Percentiles rank a stretch among this genome's conserved stretches.
Evolutionary conservation across 1,284 basidiomycete species (phyloP).

Genomic region (Athelia sp.): DNA sequence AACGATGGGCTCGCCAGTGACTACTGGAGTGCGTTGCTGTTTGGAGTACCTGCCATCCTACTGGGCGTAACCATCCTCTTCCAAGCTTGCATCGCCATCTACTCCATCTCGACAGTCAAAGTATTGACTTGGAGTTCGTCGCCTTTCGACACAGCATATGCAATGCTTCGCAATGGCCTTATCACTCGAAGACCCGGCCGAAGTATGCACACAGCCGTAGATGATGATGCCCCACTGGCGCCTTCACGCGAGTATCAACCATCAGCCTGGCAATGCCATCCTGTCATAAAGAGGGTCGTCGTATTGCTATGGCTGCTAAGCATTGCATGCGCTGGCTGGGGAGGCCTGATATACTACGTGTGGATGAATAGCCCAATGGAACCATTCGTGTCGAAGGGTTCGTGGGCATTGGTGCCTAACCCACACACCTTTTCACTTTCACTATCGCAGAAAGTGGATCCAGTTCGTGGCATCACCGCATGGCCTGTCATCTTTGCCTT

Average conservation of each 20-base stretch:
- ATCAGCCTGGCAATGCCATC: slow-evolving; percentile 23
- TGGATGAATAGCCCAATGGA: background rate
- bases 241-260: slow-evolving; percentile 12
- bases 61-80: no score
- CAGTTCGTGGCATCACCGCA: background rate
- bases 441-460: background rate
- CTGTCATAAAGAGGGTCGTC: slow-evolving; percentile 14
- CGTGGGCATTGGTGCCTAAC: background rate
- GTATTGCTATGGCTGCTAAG: slow-evolving; percentile 18
- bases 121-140: slow-evolving; percentile 27
- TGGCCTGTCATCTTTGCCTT: slow-evolving; percentile 2
- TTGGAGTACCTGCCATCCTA: no score
- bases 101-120: slow-evolving; percentile 12
- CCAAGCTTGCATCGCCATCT: slow-evolving; percentile 14
- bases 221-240: background rate
- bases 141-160: slow-evolving; percentile 25
- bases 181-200: slow-evolving; percentile 11
- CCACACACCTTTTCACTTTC: background rate
- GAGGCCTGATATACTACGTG: slow-evolving; percentile 11
- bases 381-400: background rate
- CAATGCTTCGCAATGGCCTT: slow-evolving; percentile 20
- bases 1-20: no score
- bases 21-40: no score
- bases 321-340: slow-evolving; percentile 16
- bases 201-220: slow-evolving; percentile 18